phyloP scores from a whole-genome alignment of 2,329 filamentous ascomycete species.

The Cryphonectria nitschkei region DNA sequence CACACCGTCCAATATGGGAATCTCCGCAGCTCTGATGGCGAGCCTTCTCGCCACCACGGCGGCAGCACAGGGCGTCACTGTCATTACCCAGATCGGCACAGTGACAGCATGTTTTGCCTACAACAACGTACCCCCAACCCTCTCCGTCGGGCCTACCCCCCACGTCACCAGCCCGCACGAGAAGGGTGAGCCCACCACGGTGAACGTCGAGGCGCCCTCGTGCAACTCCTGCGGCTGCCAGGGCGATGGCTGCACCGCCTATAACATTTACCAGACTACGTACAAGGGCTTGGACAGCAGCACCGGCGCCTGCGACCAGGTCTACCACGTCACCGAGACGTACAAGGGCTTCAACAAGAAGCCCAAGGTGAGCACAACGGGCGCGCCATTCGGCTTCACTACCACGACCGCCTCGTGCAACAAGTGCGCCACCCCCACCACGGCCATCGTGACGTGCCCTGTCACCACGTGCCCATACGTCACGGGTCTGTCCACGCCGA shows the following conservation, averaged over 20 bases:
- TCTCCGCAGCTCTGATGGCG: constrained; percentile 4
- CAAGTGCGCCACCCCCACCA: neutral
- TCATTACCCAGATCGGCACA: constrained; percentile 1
- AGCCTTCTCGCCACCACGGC: neutral
- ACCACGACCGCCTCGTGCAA: constrained; percentile 5
- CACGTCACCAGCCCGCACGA: neutral
- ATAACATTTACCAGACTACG: constrained; percentile 12
- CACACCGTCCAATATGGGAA: neutral
- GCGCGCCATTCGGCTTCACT: constrained; percentile 12
- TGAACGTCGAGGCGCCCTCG: constrained; percentile 13
- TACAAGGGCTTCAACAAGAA: constrained; percentile 3
- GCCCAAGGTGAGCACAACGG: neutral
- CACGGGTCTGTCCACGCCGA: constrained; percentile 11
- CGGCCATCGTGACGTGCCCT: constrained; percentile 2
- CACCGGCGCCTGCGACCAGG: constrained; percentile 4
- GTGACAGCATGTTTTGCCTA: constrained; percentile 3
- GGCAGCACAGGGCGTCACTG: constrained; percentile 1
- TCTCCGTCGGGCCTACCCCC: constrained; percentile 7
- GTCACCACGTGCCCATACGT: constrained; percentile 18
- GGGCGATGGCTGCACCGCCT: constrained; percentile 13
- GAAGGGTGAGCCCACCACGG: constrained; percentile 6
- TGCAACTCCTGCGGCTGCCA: constrained; percentile 21
- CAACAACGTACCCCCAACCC: neutral
- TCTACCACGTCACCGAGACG: constrained; percentile 15
- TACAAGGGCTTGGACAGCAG: constrained; percentile 1